Evolutionary conservation across 129 eudicot species (phyloP), one percentile per base, ranked within the genome.

Genomic region (Cynara cardunculus): DNA sequence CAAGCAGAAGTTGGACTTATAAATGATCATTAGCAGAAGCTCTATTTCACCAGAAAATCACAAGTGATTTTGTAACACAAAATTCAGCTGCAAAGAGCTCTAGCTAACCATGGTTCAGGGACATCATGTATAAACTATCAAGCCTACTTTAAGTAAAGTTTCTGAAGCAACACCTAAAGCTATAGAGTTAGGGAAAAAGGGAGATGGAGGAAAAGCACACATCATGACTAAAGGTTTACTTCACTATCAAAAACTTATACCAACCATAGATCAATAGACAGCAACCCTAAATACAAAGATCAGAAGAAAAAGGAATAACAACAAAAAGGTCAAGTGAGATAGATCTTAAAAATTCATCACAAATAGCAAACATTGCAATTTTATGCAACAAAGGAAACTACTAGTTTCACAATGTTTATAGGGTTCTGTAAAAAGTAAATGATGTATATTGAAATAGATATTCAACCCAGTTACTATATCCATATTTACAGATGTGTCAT

Each of bases 31-130:
- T 18, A 39, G 35, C 24, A 41, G 64, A 39, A 73, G 46, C 32
- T 39, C 77, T 3, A 8, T 61, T 59, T 22, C 68, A 61, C 68
- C 7, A 61, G 25, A 3, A 46, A 46, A 25, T 30, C 28, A 75
- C 19, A 75, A 21, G 44, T 25, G 79, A 28, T 53, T 75, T 56
- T 75, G 79, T 4, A 18, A 75, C 27, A 75, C 70, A 75, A 41
- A 4, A 18, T 10, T 59, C 71, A 59, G 21, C 22, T 75, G 79
- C 71, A 75, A 61, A 75, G 44, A 26, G 70, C 70, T 59, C 79
- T 56, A 56, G 32, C 34, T 19, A 22, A 75, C 10, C 21, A 27
- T 59, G 70, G 49, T 76, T 75, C 31, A 76, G 34, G 71, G 56
- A 76, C 80, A 56, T 76, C 71, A 59, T 19, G 26, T 31, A 31